Conservation (phyloP, 2,329 filamentous ascomycete species). For the Calonectria multiphialidica region DNA sequence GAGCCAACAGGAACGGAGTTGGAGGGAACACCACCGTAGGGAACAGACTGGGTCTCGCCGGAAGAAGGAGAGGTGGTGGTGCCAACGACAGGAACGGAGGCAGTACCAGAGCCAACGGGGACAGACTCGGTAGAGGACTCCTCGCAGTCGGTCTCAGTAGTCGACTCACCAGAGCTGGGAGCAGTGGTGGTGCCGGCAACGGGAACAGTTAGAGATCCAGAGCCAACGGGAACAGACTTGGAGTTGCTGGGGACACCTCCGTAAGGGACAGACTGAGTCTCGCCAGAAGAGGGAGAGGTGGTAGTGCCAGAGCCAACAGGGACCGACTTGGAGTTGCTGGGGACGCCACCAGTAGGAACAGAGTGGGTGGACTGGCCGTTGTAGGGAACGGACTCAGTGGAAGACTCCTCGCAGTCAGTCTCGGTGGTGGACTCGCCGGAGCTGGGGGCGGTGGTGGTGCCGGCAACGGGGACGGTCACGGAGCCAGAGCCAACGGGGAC, state of each 20-base stretch:
- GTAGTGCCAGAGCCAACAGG: neutral
- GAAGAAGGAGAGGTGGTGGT: constrained; percentile 13
- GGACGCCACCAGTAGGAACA: neutral
- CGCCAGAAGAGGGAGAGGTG: neutral
- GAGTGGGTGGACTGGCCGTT: neutral
- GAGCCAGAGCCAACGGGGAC: constrained; percentile 3
- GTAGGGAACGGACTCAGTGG: neutral
- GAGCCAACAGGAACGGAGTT: neutral
- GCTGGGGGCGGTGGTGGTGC: constrained; percentile 12
- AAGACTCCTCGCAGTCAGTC: neutral
- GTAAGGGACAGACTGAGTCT: neutral
- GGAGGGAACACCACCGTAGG: no score
- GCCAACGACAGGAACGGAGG: neutral
- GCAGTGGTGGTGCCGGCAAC: constrained; percentile 17
- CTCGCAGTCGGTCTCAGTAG: constrained; percentile 12
- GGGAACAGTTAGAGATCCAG: constrained; percentile 16
- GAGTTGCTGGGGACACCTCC: neutral
- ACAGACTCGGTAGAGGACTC: neutral
- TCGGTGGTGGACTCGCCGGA: constrained; percentile 2
- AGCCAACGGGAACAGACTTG: neutral
- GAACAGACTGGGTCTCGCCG: neutral
- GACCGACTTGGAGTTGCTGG: constrained; percentile 4
- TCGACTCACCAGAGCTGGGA: constrained; percentile 11
- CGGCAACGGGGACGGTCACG: neutral
- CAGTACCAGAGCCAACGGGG: neutral